phyloP scores from a whole-genome alignment of 2,329 filamentous ascomycete species.

The Cercospora sp. region DNA sequence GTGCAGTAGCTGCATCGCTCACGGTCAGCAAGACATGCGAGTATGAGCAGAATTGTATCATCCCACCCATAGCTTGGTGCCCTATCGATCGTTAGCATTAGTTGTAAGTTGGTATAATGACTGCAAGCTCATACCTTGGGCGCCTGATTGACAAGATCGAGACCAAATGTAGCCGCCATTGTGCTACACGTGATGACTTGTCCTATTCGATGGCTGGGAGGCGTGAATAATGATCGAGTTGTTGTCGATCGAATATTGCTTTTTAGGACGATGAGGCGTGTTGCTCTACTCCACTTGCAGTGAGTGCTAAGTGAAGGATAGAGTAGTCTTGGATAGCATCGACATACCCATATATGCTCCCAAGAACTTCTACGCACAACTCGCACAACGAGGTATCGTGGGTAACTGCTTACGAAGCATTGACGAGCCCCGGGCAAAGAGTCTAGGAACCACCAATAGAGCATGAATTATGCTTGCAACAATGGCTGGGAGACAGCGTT shows the following conservation, averaged over 20 bases:
- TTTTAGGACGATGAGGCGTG: background rate
- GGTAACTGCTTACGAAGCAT: background rate
- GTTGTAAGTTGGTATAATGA: too few species aligned
- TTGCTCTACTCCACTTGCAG: background rate
- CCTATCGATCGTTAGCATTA: conserved; percentile 24
- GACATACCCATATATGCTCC: background rate
- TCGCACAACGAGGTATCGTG: background rate
- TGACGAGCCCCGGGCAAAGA: background rate
- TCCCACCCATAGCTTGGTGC: conserved; percentile 42
- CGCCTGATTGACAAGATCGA: conserved; percentile 32
- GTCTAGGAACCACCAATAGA: background rate
- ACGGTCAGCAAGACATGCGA: background rate
- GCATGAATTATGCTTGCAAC: background rate
- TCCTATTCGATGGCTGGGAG: background rate
- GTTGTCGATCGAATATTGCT: background rate
- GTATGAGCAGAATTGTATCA: too few species aligned
- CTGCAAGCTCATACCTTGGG: conserved; percentile 20
- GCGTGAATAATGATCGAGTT: background rate
- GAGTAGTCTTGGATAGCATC: background rate
- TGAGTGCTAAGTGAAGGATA: background rate
- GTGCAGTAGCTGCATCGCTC: conserved; percentile 36
- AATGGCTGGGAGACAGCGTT: background rate
- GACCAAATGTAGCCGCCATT: conserved; percentile 19
- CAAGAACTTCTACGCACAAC: background rate
- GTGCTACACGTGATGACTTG: background rate